Conservation (phyloP, 495 filamentous ascomycete genomes). For the Extremus antarcticus region DNA sequence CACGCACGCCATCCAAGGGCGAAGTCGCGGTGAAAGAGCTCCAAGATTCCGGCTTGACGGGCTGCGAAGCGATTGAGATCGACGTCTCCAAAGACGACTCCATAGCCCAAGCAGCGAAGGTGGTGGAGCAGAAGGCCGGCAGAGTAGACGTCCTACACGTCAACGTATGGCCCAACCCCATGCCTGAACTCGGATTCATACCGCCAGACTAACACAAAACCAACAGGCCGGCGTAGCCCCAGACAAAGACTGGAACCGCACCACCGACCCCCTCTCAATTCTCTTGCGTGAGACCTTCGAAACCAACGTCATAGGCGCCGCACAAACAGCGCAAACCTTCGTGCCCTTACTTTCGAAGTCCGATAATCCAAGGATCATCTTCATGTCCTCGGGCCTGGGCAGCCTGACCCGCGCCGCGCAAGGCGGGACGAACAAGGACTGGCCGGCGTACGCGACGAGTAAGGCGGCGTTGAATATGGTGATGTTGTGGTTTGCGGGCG, state of each 20-base stretch:
- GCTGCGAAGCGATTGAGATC: slow-evolving; percentile 6
- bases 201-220: too few relatives aligned
- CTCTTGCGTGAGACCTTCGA: not conserved
- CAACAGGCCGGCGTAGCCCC: slow-evolving; percentile 9
- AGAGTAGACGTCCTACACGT: slow-evolving; percentile 12
- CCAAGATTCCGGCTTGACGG: not conserved
- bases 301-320: slow-evolving; percentile 7
- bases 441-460: slow-evolving; percentile 2
- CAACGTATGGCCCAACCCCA: slow-evolving; percentile 3
- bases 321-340: slow-evolving; percentile 6
- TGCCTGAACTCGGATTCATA: not conserved
- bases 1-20: slow-evolving; percentile 9
- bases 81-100: slow-evolving; percentile 10
- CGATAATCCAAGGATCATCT: slow-evolving; percentile 7
- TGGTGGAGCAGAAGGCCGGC: not conserved
- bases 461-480: slow-evolving; percentile 17
- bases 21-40: slow-evolving; percentile 5
- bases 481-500: slow-evolving; percentile 5
- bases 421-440: not conserved
- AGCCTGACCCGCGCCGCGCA: too few relatives aligned
- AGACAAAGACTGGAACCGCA: not conserved
- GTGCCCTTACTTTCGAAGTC: slow-evolving; percentile 8
- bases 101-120: slow-evolving; percentile 1
- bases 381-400: slow-evolving; percentile 7
- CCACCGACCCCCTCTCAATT: not conserved